Base-by-base conservation (phyloP, 805 yeast species). In the Barnettozyma salicaria region DNA sequence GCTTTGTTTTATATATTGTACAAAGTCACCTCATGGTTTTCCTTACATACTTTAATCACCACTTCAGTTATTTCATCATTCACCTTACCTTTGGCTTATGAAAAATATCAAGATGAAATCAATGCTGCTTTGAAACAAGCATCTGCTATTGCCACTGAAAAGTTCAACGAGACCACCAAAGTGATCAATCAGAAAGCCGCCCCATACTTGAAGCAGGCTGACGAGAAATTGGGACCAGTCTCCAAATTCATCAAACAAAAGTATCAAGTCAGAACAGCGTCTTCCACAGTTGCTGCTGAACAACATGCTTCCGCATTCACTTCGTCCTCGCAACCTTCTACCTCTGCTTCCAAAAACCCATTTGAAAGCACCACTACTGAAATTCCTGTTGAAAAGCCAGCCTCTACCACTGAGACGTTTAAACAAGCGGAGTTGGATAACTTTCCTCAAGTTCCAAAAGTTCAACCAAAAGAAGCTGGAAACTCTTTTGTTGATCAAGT, bases 1-100 rank as follows among this genome's bases (percentile, higher is more conserved):
- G 77, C 78, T 53, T 54, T 64, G 26, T 64, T 79, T n/a, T 85
- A 73, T 62, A 55, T 78, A 35, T 63, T 78, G 45, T 83, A 76
- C 70, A 74, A 78, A 61, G 63, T 88, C 52, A 82, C 94, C 46
- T 77, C 85, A 22, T 68, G 79, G 74, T 67, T 88, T 59, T 75
- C 94, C 18, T 60, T 89, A 40, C 82, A 80, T 74, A 68, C 81
- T 20, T 61, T 88, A 49, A 52, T 78, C 21, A 67, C 81, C 49
- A 57, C 74, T 34, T 59, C 76, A 30, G 77, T 79, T 33, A 60
- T 84, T 33, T 55, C 68, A 16, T 70, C 81, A 12, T 90, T 90
- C 72, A 62, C 94, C 30, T 65, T 74, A 30, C 97, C 97, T 41
- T 74, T 72, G 20, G 54, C 81, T 44, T 90, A 89, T 70, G 64